Evolutionary conservation across 345 rosid genomes (phyloP), one percentile per base, ranked within the genome.

Genomic region (Eucalyptus curtisii): DNA sequence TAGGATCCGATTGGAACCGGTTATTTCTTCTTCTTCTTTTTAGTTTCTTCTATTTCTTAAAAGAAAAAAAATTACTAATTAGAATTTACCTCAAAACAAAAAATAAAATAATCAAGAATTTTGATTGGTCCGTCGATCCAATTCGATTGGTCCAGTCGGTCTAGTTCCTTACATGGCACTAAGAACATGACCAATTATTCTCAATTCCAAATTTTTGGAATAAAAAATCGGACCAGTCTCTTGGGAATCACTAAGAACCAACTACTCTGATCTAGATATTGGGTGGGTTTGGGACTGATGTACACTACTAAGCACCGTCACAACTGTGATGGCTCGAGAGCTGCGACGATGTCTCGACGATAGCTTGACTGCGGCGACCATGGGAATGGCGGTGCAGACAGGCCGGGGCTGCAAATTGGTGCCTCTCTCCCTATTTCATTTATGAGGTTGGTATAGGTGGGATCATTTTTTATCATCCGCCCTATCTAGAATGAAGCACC

Each of bases 91-190:
- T 55, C 6, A 24, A 55, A 55, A 24, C 5, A 55, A 22, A 53
- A 22, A 55, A 10, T 55, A 24, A 55, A 55, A 55, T 22, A 55
- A 55, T 55, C 13, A 55, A 55, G 0, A 55, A 55, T 24, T 55
- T 55, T 55, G 61, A 4, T 11, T 0, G 1, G 30, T 55, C 30
- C 3, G 0, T 24, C 1, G 2, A 9, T 55, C 27, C 27, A 55
- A 24, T 55, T 10, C 6, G 4, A 1, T 2, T 10, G 61, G 10
- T 55, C 6, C 13, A 1, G 30, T 55, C 4, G 4, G 13, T 55
- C 61, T 13, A 55, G 0, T 55, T 55, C 6, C 6, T 2, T 24
- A 55, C 0, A 2, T 55, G 61, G 27, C 27, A 10, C 1, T 0
- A 5, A 25, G 30, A 24, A 1, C 13, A 9, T 10, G 6, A 22